Conservation (phyloP, 768 basidiomycete species). For the Candolleomyces eurysporus region DNA sequence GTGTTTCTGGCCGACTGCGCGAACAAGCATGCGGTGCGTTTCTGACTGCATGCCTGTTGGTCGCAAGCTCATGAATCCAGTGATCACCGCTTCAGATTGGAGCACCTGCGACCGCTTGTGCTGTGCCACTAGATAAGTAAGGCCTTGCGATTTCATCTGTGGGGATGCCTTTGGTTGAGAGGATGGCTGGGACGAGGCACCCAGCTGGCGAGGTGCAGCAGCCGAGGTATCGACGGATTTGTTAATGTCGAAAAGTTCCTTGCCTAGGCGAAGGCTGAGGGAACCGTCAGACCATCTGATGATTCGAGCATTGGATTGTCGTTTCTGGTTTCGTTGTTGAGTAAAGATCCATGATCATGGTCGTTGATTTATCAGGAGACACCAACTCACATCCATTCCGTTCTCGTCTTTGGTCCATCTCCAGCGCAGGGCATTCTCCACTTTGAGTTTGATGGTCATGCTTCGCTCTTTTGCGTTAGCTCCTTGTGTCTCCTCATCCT, state of each 20-base stretch:
- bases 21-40: slow-evolving; percentile 86
- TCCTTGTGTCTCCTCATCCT: slow-evolving; percentile 55
- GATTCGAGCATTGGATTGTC: slow-evolving; percentile 88
- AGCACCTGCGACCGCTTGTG: slow-evolving; percentile 83
- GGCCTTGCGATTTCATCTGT: slow-evolving; percentile 59
- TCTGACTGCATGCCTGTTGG: slow-evolving; percentile 90
- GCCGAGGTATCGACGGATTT: slow-evolving; percentile 78
- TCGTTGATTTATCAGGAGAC: background rate
- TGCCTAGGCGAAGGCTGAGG: slow-evolving; percentile 85
- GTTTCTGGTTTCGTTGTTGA: slow-evolving; percentile 45
- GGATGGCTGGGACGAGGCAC: slow-evolving; percentile 39
- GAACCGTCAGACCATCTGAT: slow-evolving; percentile 97
- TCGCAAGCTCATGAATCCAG: slow-evolving; percentile 79
- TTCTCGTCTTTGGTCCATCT: slow-evolving; percentile 81
- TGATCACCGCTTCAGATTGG: slow-evolving; percentile 82
- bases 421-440: slow-evolving; percentile 96
- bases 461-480: slow-evolving; percentile 73
- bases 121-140: slow-evolving; percentile 88
- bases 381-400: slow-evolving; percentile 68
- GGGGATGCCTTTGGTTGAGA: slow-evolving; percentile 23
- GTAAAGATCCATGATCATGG: background rate
- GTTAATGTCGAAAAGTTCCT: slow-evolving; percentile 90
- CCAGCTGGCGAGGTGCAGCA: slow-evolving; percentile 54
- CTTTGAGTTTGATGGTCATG: slow-evolving; percentile 82
- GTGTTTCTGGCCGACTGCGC: slow-evolving; percentile 83